Conservation (phyloP, 768 basidiomycete genomes). For the Agrocybe praecox region DNA sequence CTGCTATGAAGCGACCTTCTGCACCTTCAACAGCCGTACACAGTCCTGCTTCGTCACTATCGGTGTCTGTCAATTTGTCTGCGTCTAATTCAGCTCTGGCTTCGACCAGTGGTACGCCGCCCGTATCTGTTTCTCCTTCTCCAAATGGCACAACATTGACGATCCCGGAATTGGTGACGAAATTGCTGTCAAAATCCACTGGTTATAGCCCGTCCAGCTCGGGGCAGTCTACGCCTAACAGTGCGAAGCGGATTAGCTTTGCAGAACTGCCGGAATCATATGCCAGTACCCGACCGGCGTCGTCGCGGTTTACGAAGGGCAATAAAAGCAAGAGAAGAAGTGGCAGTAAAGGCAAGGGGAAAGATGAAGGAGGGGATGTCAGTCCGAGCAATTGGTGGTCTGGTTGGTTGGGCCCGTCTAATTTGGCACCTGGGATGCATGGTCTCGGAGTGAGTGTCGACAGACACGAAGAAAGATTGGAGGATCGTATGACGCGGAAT, state of each 20-base stretch:
- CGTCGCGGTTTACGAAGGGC: slow-evolving; percentile 36
- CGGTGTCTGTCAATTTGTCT: slow-evolving; percentile 5
- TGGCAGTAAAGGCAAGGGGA: slow-evolving; percentile 3
- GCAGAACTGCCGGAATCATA: slow-evolving; percentile 75
- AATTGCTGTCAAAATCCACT: slow-evolving; percentile 20
- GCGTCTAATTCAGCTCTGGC: background rate
- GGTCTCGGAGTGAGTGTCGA: slow-evolving; percentile 18
- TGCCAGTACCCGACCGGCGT: slow-evolving; percentile 34
- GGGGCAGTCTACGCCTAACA: slow-evolving; percentile 55
- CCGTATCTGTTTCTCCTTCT: slow-evolving; percentile 14
- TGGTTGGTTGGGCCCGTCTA: slow-evolving; percentile 22
- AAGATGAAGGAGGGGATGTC: slow-evolving; percentile 16
- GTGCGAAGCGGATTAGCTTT: slow-evolving; percentile 68
- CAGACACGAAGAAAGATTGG: slow-evolving; percentile 48
- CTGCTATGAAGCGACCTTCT: slow-evolving; percentile 39
- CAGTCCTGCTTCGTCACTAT: slow-evolving; percentile 7
- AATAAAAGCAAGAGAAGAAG: slow-evolving; percentile 27
- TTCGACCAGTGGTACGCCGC: slow-evolving; percentile 19
- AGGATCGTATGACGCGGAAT: slow-evolving; percentile 52
- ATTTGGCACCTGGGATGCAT: slow-evolving; percentile 15
- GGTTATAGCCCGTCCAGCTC: slow-evolving; percentile 44
- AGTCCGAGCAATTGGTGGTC: slow-evolving; percentile 28
- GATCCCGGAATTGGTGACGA: slow-evolving; percentile 30
- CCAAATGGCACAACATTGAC: slow-evolving; percentile 13
- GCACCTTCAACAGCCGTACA: slow-evolving; percentile 7